Conservation (phyloP, 1,139 yeast species). For the Candida sojae region DNA sequence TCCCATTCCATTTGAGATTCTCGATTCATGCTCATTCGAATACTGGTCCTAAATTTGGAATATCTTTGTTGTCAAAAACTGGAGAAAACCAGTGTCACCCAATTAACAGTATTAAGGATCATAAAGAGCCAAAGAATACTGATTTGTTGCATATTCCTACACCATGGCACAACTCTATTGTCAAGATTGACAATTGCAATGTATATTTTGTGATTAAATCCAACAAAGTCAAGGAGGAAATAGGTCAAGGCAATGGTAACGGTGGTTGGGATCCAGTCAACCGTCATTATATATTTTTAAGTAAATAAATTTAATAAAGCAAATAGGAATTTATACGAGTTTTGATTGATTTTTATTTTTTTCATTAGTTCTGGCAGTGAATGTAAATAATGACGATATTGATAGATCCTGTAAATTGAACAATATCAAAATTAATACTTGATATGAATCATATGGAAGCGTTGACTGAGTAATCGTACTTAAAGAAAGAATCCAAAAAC, state of each 20-base stretch:
- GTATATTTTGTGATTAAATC: conserved; percentile 30
- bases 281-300: conserved; percentile 14
- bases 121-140: conserved; percentile 27
- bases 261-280: conserved; percentile 27
- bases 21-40: conserved; percentile 64
- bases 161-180: conserved; percentile 65
- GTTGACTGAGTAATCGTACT: no score
- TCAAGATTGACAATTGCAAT: conserved; percentile 35
- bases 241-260: conserved; percentile 22
- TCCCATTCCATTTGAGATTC: conserved; percentile 59
- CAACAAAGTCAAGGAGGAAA: conserved; percentile 24
- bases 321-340: not conserved
- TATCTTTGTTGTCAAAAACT: conserved; percentile 38
- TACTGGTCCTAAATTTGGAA: conserved; percentile 60
- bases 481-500: no score
- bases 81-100: conserved; percentile 43
- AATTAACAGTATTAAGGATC: conserved; percentile 30
- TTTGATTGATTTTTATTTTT: no score
- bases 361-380: no score
- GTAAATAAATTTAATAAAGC: conserved; percentile 6
- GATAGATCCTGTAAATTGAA: no score
- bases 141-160: conserved; percentile 64
- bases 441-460: no score
- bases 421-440: no score
- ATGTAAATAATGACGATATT: no score